A percentile compares a stretch with the other conserved stretches of the same genome.
These are phyloP conservation scores for Cucurbita moschata DNA, from an alignment of 306 rosid species.

Conservation along the genomic window DNA sequence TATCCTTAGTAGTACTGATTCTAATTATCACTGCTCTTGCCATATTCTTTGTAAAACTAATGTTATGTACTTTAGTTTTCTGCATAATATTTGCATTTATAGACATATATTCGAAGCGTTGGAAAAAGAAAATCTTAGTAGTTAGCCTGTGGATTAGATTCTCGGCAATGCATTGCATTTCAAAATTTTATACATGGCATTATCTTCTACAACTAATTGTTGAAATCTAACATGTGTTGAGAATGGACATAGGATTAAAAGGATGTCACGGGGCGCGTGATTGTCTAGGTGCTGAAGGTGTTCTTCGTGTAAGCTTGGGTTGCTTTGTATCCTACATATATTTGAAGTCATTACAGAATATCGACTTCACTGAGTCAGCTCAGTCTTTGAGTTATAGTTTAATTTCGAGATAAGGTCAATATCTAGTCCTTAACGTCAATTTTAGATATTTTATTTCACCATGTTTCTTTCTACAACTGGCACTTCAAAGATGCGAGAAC, in stretches of 20 bases:
- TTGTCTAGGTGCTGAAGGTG: slow-evolving; percentile 85
- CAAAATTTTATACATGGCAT: not conserved
- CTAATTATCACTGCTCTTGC: not conserved
- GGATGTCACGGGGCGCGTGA: slow-evolving; percentile 53
- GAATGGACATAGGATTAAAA: slow-evolving; percentile 36
- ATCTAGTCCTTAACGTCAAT: slow-evolving; percentile 38
- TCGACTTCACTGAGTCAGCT: not conserved
- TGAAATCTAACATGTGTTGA: not conserved
- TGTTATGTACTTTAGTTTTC: not conserved
- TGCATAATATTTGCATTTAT: not conserved
- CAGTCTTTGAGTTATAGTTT: not conserved
- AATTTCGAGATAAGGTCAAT: not conserved
- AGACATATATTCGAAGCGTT: not conserved
- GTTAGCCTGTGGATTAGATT: not conserved
- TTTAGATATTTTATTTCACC: slow-evolving; percentile 59
- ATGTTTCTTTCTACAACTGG: slow-evolving; percentile 75
- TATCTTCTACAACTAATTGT: not conserved
- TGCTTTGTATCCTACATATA: slow-evolving; percentile 77
- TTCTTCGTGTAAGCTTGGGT: slow-evolving; percentile 88
- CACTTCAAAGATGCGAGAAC: slow-evolving; percentile 47
- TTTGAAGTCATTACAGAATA: not conserved
- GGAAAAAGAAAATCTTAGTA: not conserved
- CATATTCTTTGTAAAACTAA: not conserved
- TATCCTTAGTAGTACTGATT: not conserved
- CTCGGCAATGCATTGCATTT: not conserved